phyloP scores from a whole-genome alignment of 2,329 filamentous ascomycete species.

The Beauveria scarabaeidicola region DNA sequence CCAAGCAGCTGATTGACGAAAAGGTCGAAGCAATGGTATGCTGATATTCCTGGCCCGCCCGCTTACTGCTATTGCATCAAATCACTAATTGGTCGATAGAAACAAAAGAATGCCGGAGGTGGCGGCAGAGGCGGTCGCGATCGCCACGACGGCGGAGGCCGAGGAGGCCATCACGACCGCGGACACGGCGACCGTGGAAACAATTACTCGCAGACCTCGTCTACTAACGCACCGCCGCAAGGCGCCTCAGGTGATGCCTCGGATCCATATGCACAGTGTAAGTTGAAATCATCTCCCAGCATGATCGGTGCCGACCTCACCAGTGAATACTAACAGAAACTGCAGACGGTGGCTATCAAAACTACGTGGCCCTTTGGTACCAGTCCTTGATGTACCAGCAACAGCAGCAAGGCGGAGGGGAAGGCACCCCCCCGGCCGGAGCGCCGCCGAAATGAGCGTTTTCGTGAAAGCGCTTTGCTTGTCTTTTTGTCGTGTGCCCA shows the following conservation, averaged over 20 bases:
- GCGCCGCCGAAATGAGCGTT: conserved; percentile 23
- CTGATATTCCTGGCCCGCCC: conserved; percentile 15
- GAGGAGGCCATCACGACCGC: conserved; percentile 17
- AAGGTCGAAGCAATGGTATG: conserved; percentile 85
- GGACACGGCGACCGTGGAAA: conserved; percentile 41
- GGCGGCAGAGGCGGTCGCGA: conserved; percentile 33
- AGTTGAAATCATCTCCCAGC: conserved; percentile 20
- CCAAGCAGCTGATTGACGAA: conserved; percentile 79
- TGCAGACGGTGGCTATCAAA: conserved; percentile 69
- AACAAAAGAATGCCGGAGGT: conserved; percentile 41
- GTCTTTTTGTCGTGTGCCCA: background rate
- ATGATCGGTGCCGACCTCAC: conserved; percentile 11
- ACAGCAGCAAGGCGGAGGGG: conserved; percentile 30
- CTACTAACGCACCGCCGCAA: conserved; percentile 35
- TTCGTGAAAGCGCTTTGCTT: conserved; percentile 20
- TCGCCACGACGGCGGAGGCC: conserved; percentile 30
- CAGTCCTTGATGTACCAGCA: conserved; percentile 49
- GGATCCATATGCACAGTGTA: conserved; percentile 70
- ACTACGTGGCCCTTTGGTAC: conserved; percentile 75
- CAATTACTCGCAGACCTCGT: conserved; percentile 38
- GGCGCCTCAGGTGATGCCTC: conserved; percentile 41
- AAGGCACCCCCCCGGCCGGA: conserved; percentile 21
- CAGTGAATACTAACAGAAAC: conserved; percentile 14
- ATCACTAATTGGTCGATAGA: conserved; percentile 30
- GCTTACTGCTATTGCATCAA: background rate